A percentile compares a stretch with the other conserved stretches of the same genome.
These are phyloP conservation scores for Aureobasidium lini DNA, from an alignment of 2,329 filamentous ascomycete genomes.

Conservation along the genomic window DNA sequence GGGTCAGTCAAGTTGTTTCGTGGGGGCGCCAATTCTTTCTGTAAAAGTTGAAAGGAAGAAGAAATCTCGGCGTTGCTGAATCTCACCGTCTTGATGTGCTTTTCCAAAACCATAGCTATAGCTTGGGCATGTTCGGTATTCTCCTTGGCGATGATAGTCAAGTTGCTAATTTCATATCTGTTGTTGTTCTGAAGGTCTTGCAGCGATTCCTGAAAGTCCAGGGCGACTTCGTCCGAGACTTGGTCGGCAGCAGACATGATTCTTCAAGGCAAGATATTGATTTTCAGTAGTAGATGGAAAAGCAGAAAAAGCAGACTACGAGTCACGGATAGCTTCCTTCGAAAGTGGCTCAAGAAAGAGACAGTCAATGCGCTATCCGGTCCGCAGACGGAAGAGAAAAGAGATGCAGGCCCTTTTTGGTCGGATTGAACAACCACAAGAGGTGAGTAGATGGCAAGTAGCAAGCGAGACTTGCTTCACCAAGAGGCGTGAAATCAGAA, in stretches of 20 bases:
- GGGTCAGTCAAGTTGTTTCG: constrained; percentile 31
- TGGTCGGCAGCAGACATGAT: constrained; percentile 37
- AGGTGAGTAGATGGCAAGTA: constrained; percentile 12
- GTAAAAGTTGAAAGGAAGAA: neutral
- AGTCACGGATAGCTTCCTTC: constrained; percentile 15
- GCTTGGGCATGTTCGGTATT: constrained; percentile 92
- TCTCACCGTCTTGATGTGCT: constrained; percentile 91
- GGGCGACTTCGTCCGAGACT: constrained; percentile 81
- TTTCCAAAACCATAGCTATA: constrained; percentile 82
- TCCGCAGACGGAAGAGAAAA: constrained; percentile 4
- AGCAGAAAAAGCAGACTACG: constrained; percentile 12
- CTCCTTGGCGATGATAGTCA: constrained; percentile 95
- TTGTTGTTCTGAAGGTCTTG: constrained; percentile 88
- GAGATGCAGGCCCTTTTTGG: neutral
- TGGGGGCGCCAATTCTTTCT: neutral
- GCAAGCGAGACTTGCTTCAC: constrained; percentile 11
- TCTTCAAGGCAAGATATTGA: constrained; percentile 21
- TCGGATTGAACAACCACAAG: constrained; percentile 10
- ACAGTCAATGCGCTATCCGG: constrained; percentile 13
- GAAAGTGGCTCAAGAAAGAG: constrained; percentile 3
- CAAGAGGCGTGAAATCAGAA: constrained; percentile 11
- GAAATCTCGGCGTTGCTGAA: neutral
- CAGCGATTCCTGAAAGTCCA: constrained; percentile 88
- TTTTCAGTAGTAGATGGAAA: constrained; percentile 15
- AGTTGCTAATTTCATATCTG: constrained; percentile 90